A percentile compares a stretch with the other conserved stretches of the same genome.
These are phyloP conservation scores for Jatropha curcas DNA, from an alignment of 345 rosid genomes.

Conservation along the genomic window DNA sequence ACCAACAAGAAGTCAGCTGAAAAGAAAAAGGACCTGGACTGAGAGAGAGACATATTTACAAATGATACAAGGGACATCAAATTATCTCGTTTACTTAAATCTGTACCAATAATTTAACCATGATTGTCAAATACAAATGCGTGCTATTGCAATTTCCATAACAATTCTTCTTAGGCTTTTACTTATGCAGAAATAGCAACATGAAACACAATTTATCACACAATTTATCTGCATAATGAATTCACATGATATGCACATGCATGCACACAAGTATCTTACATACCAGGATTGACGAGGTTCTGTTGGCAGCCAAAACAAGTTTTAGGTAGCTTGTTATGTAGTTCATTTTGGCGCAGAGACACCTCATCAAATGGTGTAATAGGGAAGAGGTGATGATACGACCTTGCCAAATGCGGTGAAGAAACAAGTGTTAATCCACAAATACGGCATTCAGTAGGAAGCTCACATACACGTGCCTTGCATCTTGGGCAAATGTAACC, in stretches of 20 bases:
- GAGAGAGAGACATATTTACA: not conserved
- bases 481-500: constrained; percentile 94
- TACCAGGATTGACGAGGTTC: constrained; percentile 62
- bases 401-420: constrained; percentile 92
- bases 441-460: constrained; percentile 79
- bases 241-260: not conserved
- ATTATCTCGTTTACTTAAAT: not conserved
- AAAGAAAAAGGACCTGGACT: not conserved
- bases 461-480: constrained; percentile 85
- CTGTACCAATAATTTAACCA: not conserved
- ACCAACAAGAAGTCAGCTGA: constrained; percentile 9
- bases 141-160: not conserved
- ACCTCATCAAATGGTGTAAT: constrained; percentile 79
- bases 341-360: constrained; percentile 37
- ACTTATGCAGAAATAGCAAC: not conserved
- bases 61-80: not conserved
- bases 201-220: not conserved
- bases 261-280: constrained; percentile 13
- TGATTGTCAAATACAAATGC: not conserved
- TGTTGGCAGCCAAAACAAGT: constrained; percentile 89
- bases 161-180: not conserved
- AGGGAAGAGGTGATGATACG: constrained; percentile 96
- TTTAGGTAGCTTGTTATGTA: constrained; percentile 36
- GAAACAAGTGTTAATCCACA: constrained; percentile 95
- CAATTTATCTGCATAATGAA: not conserved